phyloP scores from a whole-genome alignment of 768 basidiomycete genomes.

The Scleroderma citrinum region DNA sequence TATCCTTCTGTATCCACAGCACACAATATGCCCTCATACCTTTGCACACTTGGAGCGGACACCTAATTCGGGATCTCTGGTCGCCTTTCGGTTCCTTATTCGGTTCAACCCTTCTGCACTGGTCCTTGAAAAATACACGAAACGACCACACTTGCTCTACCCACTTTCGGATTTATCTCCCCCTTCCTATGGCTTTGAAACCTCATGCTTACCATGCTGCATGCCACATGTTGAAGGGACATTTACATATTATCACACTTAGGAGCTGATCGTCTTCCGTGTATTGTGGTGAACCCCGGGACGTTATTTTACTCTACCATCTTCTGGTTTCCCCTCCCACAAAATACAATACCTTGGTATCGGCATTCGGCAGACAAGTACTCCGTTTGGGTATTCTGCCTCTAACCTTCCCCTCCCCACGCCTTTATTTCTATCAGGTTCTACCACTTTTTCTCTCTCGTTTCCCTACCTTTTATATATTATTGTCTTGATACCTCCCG shows the following conservation, averaged over 20 bases:
- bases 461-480: not conserved
- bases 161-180: not conserved
- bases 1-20: slow-evolving; percentile 31
- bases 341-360: not conserved
- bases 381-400: slow-evolving; percentile 6
- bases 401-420: not conserved
- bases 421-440: not conserved
- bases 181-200: not conserved
- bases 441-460: not conserved
- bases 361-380: slow-evolving; percentile 4
- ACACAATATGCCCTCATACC: slow-evolving; percentile 23
- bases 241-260: slow-evolving; percentile 18
- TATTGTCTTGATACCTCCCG: not conserved
- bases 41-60: slow-evolving; percentile 11
- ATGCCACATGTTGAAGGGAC: slow-evolving; percentile 24
- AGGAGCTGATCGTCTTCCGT: slow-evolving; percentile 8
- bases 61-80: slow-evolving; percentile 11
- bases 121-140: slow-evolving; percentile 2
- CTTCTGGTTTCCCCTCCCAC: slow-evolving; percentile 9
- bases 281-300: slow-evolving; percentile 8
- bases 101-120: slow-evolving; percentile 5
- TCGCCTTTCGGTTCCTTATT: slow-evolving; percentile 6
- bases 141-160: not conserved
- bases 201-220: slow-evolving; percentile 7
- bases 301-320: slow-evolving; percentile 16